Evolutionary conservation across 352 stramenopile genomes (phyloP).

Genomic region (Phytophthora macrochlamydospora): DNA sequence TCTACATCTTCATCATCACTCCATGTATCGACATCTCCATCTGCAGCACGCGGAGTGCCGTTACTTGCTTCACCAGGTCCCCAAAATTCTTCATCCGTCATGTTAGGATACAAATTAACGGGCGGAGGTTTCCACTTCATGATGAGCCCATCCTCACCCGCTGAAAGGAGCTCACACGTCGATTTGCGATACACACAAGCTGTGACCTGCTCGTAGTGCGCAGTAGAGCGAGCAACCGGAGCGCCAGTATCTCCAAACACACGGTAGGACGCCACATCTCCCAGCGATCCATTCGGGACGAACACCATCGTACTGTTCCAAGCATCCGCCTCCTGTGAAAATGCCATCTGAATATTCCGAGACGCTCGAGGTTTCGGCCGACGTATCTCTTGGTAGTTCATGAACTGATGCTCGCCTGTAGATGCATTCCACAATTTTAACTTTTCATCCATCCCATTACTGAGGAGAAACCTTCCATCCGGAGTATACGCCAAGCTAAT

Average conservation of each 20-base stretch:
- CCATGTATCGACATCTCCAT: constrained; percentile 51
- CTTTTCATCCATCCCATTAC: constrained; percentile 60
- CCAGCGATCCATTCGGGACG: constrained; percentile 60
- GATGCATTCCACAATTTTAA: constrained; percentile 65
- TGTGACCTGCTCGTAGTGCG: constrained; percentile 68
- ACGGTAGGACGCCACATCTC: constrained; percentile 50
- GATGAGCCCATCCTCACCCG: constrained; percentile 69
- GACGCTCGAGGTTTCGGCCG: constrained; percentile 35
- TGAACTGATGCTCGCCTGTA: constrained; percentile 70
- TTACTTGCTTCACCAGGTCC: constrained; percentile 2
- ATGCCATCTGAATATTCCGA: constrained; percentile 58
- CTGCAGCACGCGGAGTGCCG: constrained; percentile 18
- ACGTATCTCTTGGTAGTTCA: constrained; percentile 60
- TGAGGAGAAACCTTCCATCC: constrained; percentile 69
- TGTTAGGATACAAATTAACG: constrained; percentile 33
- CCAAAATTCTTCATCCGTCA: constrained; percentile 11
- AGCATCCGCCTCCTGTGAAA: constrained; percentile 62
- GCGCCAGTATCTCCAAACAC: constrained; percentile 55
- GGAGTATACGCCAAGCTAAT: constrained; percentile 70
- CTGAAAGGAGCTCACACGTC: constrained; percentile 55
- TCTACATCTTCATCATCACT: constrained; percentile 56
- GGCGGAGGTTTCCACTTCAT: constrained; percentile 64
- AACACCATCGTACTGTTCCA: constrained; percentile 61
- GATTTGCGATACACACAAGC: constrained; percentile 64
- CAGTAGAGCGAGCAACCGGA: constrained; percentile 37